These are phyloP conservation scores for Neofusicoccum parvum DNA, from an alignment of 2,329 filamentous ascomycete species.

Conservation along the genomic window DNA sequence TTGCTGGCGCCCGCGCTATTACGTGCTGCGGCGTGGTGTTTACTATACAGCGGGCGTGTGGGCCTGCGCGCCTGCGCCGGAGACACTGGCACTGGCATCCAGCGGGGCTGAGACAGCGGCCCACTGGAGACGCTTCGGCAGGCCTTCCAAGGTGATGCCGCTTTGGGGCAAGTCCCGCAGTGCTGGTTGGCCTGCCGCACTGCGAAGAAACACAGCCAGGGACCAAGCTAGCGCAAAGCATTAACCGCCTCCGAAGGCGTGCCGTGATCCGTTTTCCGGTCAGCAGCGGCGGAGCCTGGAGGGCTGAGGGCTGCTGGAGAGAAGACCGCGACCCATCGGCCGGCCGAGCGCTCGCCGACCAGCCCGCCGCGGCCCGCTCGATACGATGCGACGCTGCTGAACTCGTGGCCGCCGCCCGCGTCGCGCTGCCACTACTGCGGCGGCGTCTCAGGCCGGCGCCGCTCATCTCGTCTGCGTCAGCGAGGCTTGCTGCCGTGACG, in stretches of 20 bases:
- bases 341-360: neutral
- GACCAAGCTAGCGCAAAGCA: neutral
- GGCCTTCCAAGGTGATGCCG: neutral
- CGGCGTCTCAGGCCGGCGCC: neutral
- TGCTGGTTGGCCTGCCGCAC: neutral
- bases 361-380: no score
- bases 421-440: no score
- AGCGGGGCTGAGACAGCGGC: slow-evolving; percentile 8
- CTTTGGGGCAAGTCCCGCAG: neutral
- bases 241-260: neutral
- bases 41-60: neutral
- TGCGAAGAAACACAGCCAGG: neutral
- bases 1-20: no score
- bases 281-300: neutral
- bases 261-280: neutral
- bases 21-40: neutral
- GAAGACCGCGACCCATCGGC: neutral
- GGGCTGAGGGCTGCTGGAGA: neutral
- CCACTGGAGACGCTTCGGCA: slow-evolving; percentile 15
- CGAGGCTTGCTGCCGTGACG: neutral
- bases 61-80: neutral
- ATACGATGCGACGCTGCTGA: no score
- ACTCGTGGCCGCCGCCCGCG: no score
- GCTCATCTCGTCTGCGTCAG: slow-evolving; percentile 9
- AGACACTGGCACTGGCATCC: neutral